A percentile compares a stretch with the other conserved stretches of the same genome.
phyloP scores from a whole-genome alignment of 495 filamentous ascomycete genomes.

The Aspergillus avenaceus region DNA sequence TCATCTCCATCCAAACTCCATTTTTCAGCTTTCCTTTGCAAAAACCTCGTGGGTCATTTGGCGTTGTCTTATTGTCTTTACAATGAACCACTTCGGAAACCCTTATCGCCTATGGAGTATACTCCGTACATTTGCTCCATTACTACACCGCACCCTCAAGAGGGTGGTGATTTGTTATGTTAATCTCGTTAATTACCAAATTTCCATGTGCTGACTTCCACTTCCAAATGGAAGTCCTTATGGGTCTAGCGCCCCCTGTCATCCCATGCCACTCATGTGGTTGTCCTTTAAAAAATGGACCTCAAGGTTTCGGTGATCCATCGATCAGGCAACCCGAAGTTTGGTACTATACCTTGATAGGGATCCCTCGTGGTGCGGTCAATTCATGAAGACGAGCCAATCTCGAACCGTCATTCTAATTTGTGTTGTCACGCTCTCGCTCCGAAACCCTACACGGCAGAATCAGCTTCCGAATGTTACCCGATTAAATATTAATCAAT shows the following conservation, averaged over 20 bases:
- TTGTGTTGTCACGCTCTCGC: not conserved
- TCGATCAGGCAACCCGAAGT: slow-evolving; percentile 12
- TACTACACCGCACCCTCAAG: no score
- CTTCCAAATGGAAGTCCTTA: slow-evolving; percentile 3
- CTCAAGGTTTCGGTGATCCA: slow-evolving; percentile 11
- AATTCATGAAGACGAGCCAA: not conserved
- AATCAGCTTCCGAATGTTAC: slow-evolving; percentile 4
- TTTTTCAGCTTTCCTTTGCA: slow-evolving; percentile 7
- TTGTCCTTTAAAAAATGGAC: slow-evolving; percentile 11
- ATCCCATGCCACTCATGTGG: slow-evolving; percentile 13
- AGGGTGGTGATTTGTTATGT: no score
- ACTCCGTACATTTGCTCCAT: not conserved
- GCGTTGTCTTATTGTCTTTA: no score
- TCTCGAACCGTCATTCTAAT: not conserved
- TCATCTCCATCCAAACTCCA: slow-evolving; percentile 7
- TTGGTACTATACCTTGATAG: slow-evolving; percentile 7
- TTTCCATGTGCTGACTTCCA: not conserved
- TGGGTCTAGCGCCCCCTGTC: slow-evolving; percentile 9
- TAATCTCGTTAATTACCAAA: no score
- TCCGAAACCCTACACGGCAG: not conserved
- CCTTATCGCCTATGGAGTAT: not conserved
- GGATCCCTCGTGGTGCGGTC: slow-evolving; percentile 9
- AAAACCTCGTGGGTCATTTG: not conserved
- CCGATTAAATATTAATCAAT: not conserved
- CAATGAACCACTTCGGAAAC: no score